These are phyloP conservation scores for Papiliotrema fonsecae DNA, from an alignment of 1,284 basidiomycete genomes.

Conservation along the genomic window DNA sequence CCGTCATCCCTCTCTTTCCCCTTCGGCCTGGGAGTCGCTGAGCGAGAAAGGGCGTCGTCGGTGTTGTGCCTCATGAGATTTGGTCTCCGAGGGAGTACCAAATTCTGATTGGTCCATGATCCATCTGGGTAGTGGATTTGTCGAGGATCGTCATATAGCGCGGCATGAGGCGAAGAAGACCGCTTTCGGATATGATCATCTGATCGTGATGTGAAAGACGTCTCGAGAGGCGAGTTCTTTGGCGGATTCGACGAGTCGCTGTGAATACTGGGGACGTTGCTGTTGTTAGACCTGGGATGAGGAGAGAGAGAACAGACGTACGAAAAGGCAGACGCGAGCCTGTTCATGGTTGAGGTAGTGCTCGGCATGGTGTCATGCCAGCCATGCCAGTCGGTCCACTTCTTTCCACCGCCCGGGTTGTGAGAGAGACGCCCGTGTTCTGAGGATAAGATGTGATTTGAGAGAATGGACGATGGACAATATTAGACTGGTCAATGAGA, in stretches of 20 bases:
- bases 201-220: constrained; percentile 2
- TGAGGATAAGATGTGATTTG: too few relatives aligned
- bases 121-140: constrained; percentile 14
- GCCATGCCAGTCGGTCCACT: too few relatives aligned
- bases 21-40: constrained; percentile 12
- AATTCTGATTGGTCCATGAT: background rate
- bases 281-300: background rate
- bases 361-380: too few relatives aligned
- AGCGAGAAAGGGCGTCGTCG: constrained; percentile 16
- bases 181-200: background rate
- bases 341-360: constrained; percentile 25
- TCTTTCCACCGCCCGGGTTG: too few relatives aligned
- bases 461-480: too few relatives aligned
- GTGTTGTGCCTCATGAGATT: constrained; percentile 17
- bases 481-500: too few relatives aligned
- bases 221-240: constrained; percentile 2
- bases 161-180: constrained; percentile 5
- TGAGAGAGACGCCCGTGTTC: too few relatives aligned
- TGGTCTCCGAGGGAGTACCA: constrained; percentile 9
- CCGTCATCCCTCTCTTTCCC: constrained; percentile 6
- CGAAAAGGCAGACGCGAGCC: constrained; percentile 26
- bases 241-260: constrained; percentile 11
- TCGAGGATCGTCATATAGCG: constrained; percentile 41
- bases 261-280: background rate
- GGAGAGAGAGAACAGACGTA: constrained; percentile 5